Conservation (phyloP, 345 rosid species). For the Citrus cavaleriei region DNA sequence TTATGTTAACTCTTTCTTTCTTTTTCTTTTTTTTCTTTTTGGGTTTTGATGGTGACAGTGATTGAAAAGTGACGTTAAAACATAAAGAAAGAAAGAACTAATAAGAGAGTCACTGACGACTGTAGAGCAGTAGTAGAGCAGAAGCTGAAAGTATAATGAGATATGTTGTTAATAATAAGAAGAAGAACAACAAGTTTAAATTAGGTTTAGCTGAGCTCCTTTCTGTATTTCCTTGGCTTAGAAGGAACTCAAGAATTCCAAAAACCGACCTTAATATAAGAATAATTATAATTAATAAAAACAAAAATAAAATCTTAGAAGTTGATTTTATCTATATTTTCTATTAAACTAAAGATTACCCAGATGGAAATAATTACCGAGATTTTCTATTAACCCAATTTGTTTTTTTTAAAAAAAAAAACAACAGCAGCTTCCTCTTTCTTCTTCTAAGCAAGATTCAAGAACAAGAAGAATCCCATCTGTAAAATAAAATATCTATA, state of each 20-base stretch:
- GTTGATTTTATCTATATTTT: background rate
- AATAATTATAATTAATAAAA: background rate
- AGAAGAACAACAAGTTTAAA: background rate
- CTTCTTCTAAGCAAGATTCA: background rate
- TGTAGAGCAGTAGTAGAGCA: background rate
- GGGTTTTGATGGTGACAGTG: background rate
- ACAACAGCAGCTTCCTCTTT: background rate
- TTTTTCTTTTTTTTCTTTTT: too few relatives aligned
- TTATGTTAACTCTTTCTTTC: background rate
- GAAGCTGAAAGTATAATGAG: background rate
- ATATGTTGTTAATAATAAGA: background rate
- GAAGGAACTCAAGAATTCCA: background rate
- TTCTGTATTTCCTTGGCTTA: background rate
- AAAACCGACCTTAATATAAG: background rate
- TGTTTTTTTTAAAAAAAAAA: too few relatives aligned
- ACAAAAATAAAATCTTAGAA: too few relatives aligned
- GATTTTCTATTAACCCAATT: background rate
- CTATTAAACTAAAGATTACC: slow-evolving; percentile 7
- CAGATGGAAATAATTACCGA: background rate
- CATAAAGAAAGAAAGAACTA: background rate
- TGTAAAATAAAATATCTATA: too few relatives aligned
- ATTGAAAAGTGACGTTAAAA: background rate
- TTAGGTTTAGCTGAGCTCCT: background rate
- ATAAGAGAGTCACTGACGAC: background rate
- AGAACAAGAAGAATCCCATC: background rate